Percentiles rank a stretch among this genome's conserved stretches.
Evolutionary conservation across 805 yeast species (phyloP).

Genomic region (Saccharomyces eubayanus): DNA sequence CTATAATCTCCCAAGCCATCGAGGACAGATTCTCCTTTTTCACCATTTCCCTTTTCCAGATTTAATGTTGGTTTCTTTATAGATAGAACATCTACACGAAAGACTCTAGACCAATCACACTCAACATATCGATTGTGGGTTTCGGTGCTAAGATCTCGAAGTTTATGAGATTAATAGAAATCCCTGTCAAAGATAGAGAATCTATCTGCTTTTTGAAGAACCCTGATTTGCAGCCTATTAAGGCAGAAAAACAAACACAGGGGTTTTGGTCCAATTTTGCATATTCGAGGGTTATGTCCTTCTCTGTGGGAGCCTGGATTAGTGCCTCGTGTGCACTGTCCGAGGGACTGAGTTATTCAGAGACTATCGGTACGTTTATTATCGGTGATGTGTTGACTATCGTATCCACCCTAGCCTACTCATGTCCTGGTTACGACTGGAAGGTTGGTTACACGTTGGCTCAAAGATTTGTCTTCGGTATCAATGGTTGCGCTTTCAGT

Average conservation of each 20-base stretch:
- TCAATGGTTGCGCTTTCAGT: conserved; percentile 37
- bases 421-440: conserved; percentile 42
- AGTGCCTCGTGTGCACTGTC: conserved; percentile 39
- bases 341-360: conserved; percentile 39
- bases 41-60: too few relatives aligned
- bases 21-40: too few relatives aligned
- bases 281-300: conserved; percentile 39
- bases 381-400: conserved; percentile 42
- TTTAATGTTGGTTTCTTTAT: too few relatives aligned
- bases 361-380: conserved; percentile 38
- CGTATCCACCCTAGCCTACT: conserved; percentile 37
- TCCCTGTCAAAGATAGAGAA: conserved; percentile 27
- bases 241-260: conserved; percentile 30
- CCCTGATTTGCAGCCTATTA: conserved; percentile 30
- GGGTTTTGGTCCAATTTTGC: conserved; percentile 35
- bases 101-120: too few relatives aligned
- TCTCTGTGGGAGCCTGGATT: conserved; percentile 40
- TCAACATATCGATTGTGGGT: neutral
- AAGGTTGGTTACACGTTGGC: conserved; percentile 42
- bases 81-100: too few relatives aligned
- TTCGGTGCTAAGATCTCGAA: neutral
- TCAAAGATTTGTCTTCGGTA: conserved; percentile 41
- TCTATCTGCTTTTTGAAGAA: conserved; percentile 27
- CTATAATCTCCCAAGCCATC: too few relatives aligned
- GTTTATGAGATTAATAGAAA: conserved; percentile 18